These are phyloP conservation scores for Umbelopsis sp. DNA, from an alignment of 371 early-diverging fungal genomes.

Conservation along the genomic window DNA sequence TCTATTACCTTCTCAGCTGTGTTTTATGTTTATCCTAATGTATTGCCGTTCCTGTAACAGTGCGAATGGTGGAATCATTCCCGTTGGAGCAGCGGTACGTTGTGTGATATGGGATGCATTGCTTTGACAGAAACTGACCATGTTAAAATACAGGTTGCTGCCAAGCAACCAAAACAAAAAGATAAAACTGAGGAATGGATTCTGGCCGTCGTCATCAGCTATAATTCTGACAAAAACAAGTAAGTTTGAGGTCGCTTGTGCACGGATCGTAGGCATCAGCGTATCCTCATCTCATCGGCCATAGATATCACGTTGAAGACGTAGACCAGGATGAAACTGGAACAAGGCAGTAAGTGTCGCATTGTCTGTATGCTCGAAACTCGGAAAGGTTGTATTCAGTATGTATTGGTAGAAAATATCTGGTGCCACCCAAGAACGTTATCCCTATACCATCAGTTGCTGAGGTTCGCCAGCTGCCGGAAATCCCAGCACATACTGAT, in stretches of 20 bases:
- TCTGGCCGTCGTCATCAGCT: slow-evolving; percentile 66
- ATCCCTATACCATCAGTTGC: slow-evolving; percentile 62
- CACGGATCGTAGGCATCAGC: neutral
- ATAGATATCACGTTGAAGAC: slow-evolving; percentile 74
- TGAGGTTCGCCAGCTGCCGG: slow-evolving; percentile 44
- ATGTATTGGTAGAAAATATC: slow-evolving; percentile 54
- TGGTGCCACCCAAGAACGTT: slow-evolving; percentile 62
- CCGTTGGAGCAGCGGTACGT: slow-evolving; percentile 46
- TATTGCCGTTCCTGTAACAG: neutral
- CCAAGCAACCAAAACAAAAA: slow-evolving; percentile 61
- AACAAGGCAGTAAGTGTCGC: slow-evolving; percentile 55
- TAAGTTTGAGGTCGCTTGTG: slow-evolving; percentile 25
- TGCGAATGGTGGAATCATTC: slow-evolving; percentile 33
- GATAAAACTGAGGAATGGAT: slow-evolving; percentile 80
- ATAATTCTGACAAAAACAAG: slow-evolving; percentile 67
- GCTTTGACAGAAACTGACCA: neutral
- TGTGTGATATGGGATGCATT: neutral
- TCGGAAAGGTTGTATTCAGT: slow-evolving; percentile 7
- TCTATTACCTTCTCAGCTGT: neutral
- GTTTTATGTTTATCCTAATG: neutral
- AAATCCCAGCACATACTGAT: slow-evolving; percentile 66
- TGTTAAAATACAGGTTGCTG: slow-evolving; percentile 57
- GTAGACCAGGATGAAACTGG: slow-evolving; percentile 75
- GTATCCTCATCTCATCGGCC: neutral
- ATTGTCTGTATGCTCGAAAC: slow-evolving; percentile 16